Evolutionary conservation across 2,329 filamentous ascomycete genomes (phyloP), one percentile per base, ranked within the genome.

Genomic region (Tolypocladium tundrense): DNA sequence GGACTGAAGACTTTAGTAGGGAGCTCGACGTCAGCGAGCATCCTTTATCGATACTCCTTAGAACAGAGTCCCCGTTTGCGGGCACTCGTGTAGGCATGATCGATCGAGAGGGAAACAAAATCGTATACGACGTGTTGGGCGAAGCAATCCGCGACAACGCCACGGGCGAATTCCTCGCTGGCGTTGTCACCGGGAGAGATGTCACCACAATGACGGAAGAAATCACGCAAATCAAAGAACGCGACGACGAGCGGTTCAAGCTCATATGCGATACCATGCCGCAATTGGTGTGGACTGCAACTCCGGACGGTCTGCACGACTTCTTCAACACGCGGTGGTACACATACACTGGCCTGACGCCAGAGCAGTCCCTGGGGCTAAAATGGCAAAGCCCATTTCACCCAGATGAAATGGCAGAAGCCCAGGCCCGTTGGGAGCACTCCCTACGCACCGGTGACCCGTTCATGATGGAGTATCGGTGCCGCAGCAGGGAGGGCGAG

Each of bases 311-410:
- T 0, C 64, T 75, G 33, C 79, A 84, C 63, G 88, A 92, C 64
- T 92, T 90, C 72, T 92, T 87, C 70, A 89, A 88, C 59, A 81
- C 83, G 53, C 77, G 86, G n/a, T 93, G 88, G 87, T 90, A 89
- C 65, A 80, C 83, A n/a, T 92, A 89, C 64, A 92, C 89, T 0
- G 87, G 89, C 0, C 71, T 91, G 31, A 79, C 78, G 0, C 75
- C 78, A 11, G 82, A 87, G 51, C 75, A 85, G 11, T 88, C 84
- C 33, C 63, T 87, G 2, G 88, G 87, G 0, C 66, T 76, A 37
- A 80, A 80, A 2, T 90, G 87, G 86, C 74, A 77, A 64, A 72
- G 77, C 3, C 79, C 84, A 0, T 88, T 91, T 62, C 88, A 91
- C 64, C 81, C 82, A 0, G 88, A 91, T 35, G 88, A 92, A 62